Conservation (phyloP, 2,329 filamentous ascomycete species). For the Cucurbitaria berberidis region DNA sequence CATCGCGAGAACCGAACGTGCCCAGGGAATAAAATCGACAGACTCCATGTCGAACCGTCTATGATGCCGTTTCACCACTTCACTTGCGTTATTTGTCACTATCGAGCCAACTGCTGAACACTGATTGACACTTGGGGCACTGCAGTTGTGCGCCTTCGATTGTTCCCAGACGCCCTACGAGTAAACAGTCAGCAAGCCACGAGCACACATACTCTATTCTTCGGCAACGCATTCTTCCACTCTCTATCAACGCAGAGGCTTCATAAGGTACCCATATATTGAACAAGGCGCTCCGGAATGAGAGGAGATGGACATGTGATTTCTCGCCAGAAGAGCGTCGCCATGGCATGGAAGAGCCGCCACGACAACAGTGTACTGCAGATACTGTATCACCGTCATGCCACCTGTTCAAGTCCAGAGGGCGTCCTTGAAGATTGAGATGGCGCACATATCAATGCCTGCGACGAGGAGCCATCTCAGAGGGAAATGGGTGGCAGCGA, state of each 20-base stretch:
- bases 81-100: not conserved
- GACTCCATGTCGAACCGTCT: not conserved
- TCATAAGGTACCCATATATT: not conserved
- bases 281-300: no score
- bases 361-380: not conserved
- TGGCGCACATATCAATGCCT: no score
- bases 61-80: not conserved
- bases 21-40: not conserved
- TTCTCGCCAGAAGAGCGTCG: not conserved
- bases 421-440: no score
- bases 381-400: no score
- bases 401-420: no score
- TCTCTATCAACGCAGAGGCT: not conserved
- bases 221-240: not conserved
- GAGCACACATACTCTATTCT: not conserved
- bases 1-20: not conserved
- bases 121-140: not conserved
- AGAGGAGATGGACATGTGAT: not conserved
- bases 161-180: not conserved
- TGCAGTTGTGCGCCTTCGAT: not conserved
- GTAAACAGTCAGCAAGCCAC: not conserved
- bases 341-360: not conserved
- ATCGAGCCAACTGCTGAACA: not conserved
- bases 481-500: no score
- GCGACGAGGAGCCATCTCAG: no score